phyloP scores from a whole-genome alignment of 2,329 filamentous ascomycete species.

The Botrytis cinerea region DNA sequence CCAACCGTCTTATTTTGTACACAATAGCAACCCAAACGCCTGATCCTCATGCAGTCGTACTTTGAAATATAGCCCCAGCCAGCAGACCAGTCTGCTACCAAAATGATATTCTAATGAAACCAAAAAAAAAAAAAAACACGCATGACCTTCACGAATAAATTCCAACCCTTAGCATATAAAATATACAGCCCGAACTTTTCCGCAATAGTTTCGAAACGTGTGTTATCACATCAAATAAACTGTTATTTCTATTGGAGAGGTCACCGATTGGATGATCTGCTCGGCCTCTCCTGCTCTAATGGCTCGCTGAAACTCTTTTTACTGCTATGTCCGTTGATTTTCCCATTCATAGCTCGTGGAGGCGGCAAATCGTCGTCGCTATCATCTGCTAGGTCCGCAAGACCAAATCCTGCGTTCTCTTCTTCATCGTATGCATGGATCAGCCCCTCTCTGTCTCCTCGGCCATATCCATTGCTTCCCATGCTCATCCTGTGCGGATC shows the following conservation, averaged over 20 bases:
- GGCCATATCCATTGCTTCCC: conserved; percentile 58
- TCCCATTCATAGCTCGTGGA: conserved; percentile 34
- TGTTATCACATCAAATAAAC: conserved; percentile 15
- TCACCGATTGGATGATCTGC: conserved; percentile 36
- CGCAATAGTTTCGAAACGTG: conserved; percentile 11
- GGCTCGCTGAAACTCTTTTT: conserved; percentile 39
- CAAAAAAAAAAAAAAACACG: conserved; percentile 8
- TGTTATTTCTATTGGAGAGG: conserved; percentile 21
- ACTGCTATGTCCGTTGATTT: conserved; percentile 35
- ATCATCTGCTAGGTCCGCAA: conserved; percentile 78
- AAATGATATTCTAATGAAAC: conserved; percentile 23
- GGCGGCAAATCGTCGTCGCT: conserved; percentile 56
- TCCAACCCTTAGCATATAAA: conserved; percentile 15
- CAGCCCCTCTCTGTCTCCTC: conserved; percentile 73
- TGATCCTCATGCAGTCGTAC: conserved; percentile 26
- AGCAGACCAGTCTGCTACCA: conserved; percentile 25
- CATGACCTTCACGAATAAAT: conserved; percentile 17
- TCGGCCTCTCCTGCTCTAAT: conserved; percentile 30
- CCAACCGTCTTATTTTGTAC: conserved; percentile 21
- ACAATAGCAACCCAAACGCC: conserved; percentile 26
- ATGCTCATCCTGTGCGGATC: conserved; percentile 61
- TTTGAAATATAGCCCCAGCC: conserved; percentile 20
- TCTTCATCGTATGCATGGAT: conserved; percentile 92
- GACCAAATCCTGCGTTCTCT: conserved; percentile 68
- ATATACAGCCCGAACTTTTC: conserved; percentile 19